Conservation (phyloP, 73 alveolate species). For the Paramecium sonneborni region DNA sequence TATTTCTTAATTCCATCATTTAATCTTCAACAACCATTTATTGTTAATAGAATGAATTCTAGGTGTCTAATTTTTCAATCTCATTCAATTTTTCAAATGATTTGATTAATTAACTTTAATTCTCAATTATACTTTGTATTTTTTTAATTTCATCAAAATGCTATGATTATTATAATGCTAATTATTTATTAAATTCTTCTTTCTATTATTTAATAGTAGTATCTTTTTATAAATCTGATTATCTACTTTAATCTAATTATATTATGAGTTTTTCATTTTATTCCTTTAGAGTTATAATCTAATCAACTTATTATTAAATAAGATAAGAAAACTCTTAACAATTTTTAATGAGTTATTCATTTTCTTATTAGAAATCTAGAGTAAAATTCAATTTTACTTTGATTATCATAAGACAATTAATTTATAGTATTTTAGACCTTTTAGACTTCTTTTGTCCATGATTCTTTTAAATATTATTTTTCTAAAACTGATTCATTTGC, state of each 20-base stretch:
- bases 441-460: background rate
- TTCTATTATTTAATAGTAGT: background rate
- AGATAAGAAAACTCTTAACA: background rate
- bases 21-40: background rate
- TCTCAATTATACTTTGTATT: background rate
- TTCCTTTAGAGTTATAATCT: background rate
- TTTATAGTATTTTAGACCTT: background rate
- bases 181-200: background rate
- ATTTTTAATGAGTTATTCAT: background rate
- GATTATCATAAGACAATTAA: background rate
- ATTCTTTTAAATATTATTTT: background rate
- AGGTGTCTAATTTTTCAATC: background rate
- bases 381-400: background rate
- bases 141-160: conserved; percentile 27
- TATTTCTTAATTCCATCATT: conserved; percentile 1
- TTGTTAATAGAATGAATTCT: background rate
- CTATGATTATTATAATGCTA: background rate
- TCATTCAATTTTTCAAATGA: conserved; percentile 26
- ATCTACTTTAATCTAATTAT: background rate
- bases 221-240: background rate
- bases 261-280: background rate
- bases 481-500: background rate
- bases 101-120: background rate
- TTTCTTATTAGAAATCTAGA: background rate
- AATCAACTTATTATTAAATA: background rate